Evolutionary conservation across 2,329 filamentous ascomycete species (phyloP).

Genomic region (Cordyceps cateniannulata): DNA sequence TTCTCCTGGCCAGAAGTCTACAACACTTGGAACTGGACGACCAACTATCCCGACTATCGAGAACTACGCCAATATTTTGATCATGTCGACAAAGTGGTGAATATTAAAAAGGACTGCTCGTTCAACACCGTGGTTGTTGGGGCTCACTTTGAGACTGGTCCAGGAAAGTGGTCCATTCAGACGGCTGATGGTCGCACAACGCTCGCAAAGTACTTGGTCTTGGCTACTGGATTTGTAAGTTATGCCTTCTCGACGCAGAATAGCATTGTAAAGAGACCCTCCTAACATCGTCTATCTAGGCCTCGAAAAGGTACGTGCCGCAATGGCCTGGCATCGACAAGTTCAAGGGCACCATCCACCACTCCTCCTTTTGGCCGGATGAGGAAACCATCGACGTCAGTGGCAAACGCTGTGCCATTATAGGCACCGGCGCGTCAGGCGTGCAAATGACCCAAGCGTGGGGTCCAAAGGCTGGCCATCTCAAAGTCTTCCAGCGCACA

Average conservation of each 20-base stretch:
- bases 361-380: slow-evolving; percentile 50
- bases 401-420: slow-evolving; percentile 50
- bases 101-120: slow-evolving; percentile 42
- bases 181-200: slow-evolving; percentile 39
- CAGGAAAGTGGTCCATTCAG: slow-evolving; percentile 37
- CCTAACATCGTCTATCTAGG: slow-evolving; percentile 21
- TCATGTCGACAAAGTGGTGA: slow-evolving; percentile 43
- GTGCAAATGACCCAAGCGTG: slow-evolving; percentile 54
- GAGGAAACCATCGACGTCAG: slow-evolving; percentile 43
- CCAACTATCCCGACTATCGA: slow-evolving; percentile 37
- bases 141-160: slow-evolving; percentile 38
- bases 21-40: slow-evolving; percentile 45
- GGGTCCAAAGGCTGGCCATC: slow-evolving; percentile 38
- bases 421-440: slow-evolving; percentile 53
- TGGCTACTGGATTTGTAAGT: slow-evolving; percentile 33
- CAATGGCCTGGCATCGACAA: slow-evolving; percentile 47
- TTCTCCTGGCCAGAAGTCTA: slow-evolving; percentile 37
- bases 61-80: slow-evolving; percentile 49
- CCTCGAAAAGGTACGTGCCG: slow-evolving; percentile 49
- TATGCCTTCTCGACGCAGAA: neutral
- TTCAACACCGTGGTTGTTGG: slow-evolving; percentile 44
- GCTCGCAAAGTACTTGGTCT: slow-evolving; percentile 39
- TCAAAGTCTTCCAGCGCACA: slow-evolving; percentile 55
- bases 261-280: accelerated
- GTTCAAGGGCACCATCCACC: slow-evolving; percentile 49